Conservation (phyloP, 2,329 filamentous ascomycete species). For the Lojkania enalia region DNA sequence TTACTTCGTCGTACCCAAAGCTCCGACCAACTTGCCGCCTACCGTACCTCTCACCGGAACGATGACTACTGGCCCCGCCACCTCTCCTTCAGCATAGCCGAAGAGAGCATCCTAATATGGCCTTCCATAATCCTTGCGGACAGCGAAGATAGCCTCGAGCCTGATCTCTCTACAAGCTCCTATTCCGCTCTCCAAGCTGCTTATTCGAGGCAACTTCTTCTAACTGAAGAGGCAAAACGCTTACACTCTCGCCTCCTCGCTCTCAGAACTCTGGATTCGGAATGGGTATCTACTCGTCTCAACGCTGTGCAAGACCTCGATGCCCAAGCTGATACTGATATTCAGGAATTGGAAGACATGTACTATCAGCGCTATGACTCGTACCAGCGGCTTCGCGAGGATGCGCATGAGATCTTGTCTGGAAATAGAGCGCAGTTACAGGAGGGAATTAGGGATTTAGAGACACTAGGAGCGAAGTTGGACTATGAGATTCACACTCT, state of each 20-base stretch:
- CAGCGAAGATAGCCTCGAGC: conserved; percentile 25
- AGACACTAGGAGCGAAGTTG: conserved; percentile 78
- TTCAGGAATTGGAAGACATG: conserved; percentile 67
- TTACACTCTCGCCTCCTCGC: conserved; percentile 65
- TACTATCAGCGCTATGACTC: conserved; percentile 72
- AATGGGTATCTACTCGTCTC: conserved; percentile 66
- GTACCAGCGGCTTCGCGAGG: conserved; percentile 68
- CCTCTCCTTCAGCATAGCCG: conserved; percentile 74
- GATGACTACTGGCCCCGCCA: conserved; percentile 70
- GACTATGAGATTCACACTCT: conserved; percentile 89
- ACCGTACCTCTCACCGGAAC: conserved; percentile 42
- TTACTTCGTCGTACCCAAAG: conserved; percentile 67
- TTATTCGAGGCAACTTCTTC: conserved; percentile 42
- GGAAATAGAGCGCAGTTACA: conserved; percentile 70
- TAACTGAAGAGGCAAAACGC: conserved; percentile 61
- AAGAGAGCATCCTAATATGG: conserved; percentile 74
- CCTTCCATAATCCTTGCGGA: conserved; percentile 24
- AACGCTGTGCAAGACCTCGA: conserved; percentile 62
- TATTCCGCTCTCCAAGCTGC: conserved; percentile 36
- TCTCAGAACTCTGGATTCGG: conserved; percentile 58
- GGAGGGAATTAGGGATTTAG: conserved; percentile 76
- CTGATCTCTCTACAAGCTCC: conserved; percentile 32
- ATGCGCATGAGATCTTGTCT: conserved; percentile 68
- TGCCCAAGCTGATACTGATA: conserved; percentile 58
- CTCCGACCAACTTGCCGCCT: conserved; percentile 42